Base-by-base conservation (phyloP, 2,329 filamentous ascomycete species). In the Periconia sp. region DNA sequence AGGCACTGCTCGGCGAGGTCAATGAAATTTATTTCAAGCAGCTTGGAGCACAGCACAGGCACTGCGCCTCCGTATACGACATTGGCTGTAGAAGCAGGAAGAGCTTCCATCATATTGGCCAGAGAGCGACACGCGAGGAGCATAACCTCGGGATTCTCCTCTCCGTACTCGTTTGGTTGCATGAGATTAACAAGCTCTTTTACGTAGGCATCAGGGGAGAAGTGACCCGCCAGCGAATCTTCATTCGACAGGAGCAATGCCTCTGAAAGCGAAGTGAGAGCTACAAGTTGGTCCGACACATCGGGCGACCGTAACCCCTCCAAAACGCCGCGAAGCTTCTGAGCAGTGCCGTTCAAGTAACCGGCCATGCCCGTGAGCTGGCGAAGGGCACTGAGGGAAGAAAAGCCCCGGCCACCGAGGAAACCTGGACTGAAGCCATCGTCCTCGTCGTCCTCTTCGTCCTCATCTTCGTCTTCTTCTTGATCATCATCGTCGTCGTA, bases 61-160 rank as follows among this genome's bases (percentile, higher is more conserved):
- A 99, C 94, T 33, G 94, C 94, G 47, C 92, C 91, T n/a, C 92
- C 93, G 70, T 97, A 97, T 3, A 97, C 94, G 14, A 99, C 92
- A 70, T 96, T 97, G 13, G 92, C 90, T 46, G 94, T 94, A 53
- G 93, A 93, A 33, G 91, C 88, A 18, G 94, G 92, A 30, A 99
- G 79, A 23, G 93, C 95, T 73, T 99, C 94, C 94, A 99, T 99
- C 51, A 99, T 76, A 71, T 99, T 97, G 55, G 94, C 94, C 64
- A 99, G 83, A 74, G 91, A 97, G 55, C 95, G 89, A 70, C 94
- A 99, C 18, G 94, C 93, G 55, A 97, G 82, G 13, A 99, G 86
- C 93, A 97, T 97, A 57, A 97, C 91, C 73, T 99, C 94, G 0
- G 92, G 90, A 63, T 96, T 97, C 71, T 95, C 92, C 65, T 96